Percentiles rank a stretch among this genome's conserved stretches.
Evolutionary conservation across 2,329 filamentous ascomycete genomes (phyloP).

Genomic region (Clathrospora elynae): DNA sequence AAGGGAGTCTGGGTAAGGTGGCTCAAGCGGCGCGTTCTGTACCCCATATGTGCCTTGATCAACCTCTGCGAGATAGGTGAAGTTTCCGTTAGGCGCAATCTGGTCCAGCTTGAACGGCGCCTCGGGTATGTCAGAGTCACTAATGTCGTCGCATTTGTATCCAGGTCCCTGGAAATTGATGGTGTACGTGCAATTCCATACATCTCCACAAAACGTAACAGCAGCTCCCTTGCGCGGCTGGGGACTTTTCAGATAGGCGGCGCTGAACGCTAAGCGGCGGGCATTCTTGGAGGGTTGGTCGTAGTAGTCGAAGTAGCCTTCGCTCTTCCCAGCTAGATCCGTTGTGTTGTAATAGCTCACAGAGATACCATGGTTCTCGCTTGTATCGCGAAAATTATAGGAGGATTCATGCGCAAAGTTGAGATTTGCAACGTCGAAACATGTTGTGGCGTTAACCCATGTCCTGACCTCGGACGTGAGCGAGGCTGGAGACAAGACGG

Average conservation of each 20-base stretch:
- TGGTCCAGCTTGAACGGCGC: conserved; percentile 37
- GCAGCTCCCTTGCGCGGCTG: conserved; percentile 32
- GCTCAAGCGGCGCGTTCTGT: conserved; percentile 34
- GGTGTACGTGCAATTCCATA: conserved; percentile 46
- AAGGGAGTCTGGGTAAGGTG: conserved; percentile 35
- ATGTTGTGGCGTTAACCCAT: conserved; percentile 21
- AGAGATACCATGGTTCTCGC: conserved; percentile 27
- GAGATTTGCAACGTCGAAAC: conserved; percentile 34
- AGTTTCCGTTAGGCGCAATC: conserved; percentile 42
- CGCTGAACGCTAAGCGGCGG: conserved; percentile 39
- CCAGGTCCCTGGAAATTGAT: conserved; percentile 45
- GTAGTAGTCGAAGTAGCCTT: conserved; percentile 46
- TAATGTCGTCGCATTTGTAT: conserved; percentile 45
- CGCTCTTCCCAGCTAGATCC: conserved; percentile 23
- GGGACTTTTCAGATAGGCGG: conserved; percentile 41
- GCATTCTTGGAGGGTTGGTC: conserved; percentile 46
- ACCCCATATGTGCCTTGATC: conserved; percentile 39
- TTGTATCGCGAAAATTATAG: conserved; percentile 39
- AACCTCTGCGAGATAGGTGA: conserved; percentile 39
- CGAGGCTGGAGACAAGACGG: conserved; percentile 45
- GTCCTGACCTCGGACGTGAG: conserved; percentile 41
- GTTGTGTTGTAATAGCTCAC: conserved; percentile 46
- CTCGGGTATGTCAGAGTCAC: conserved; percentile 13
- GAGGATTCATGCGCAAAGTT: conserved; percentile 41
- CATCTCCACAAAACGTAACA: conserved; percentile 35